Conservation (phyloP, 2,329 filamentous ascomycete genomes). For the Calycina herbarum region DNA sequence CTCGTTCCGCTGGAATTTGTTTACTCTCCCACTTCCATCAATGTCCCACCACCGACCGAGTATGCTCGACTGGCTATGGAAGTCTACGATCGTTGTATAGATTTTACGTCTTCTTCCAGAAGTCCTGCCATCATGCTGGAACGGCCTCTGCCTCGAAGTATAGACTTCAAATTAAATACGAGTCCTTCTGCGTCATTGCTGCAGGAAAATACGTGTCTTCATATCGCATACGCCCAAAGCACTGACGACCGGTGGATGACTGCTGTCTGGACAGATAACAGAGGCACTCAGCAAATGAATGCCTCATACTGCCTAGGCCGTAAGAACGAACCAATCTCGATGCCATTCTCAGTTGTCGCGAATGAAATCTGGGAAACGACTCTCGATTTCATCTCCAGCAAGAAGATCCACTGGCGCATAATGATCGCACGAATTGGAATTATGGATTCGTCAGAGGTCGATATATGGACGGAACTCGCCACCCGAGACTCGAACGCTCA, state of each 20-base stretch:
- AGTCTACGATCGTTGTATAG: slow-evolving; percentile 73
- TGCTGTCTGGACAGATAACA: slow-evolving; percentile 78
- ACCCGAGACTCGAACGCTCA: slow-evolving; percentile 51
- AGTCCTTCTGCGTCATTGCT: slow-evolving; percentile 72
- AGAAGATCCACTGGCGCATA: slow-evolving; percentile 75
- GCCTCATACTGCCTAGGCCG: slow-evolving; percentile 71
- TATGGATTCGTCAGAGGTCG: slow-evolving; percentile 66
- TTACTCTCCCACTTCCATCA: slow-evolving; percentile 60
- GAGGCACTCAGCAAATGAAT: slow-evolving; percentile 70
- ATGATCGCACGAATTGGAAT: slow-evolving; percentile 71
- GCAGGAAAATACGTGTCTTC: slow-evolving; percentile 76
- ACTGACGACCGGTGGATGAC: slow-evolving; percentile 76
- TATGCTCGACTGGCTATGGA: slow-evolving; percentile 68
- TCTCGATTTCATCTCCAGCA: slow-evolving; percentile 66
- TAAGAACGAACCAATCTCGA: slow-evolving; percentile 52
- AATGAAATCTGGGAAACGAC: slow-evolving; percentile 79
- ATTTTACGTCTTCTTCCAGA: slow-evolving; percentile 56
- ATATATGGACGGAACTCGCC: slow-evolving; percentile 56
- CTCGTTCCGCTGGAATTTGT: slow-evolving; percentile 70
- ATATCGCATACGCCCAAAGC: slow-evolving; percentile 76
- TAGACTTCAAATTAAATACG: slow-evolving; percentile 71
- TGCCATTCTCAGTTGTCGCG: slow-evolving; percentile 61
- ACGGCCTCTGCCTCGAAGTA: slow-evolving; percentile 64
- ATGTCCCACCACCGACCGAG: slow-evolving; percentile 60
- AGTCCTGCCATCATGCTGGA: slow-evolving; percentile 74